Conservation (phyloP, 129 eudicot species). For the Saposhnikovia divaricata region DNA sequence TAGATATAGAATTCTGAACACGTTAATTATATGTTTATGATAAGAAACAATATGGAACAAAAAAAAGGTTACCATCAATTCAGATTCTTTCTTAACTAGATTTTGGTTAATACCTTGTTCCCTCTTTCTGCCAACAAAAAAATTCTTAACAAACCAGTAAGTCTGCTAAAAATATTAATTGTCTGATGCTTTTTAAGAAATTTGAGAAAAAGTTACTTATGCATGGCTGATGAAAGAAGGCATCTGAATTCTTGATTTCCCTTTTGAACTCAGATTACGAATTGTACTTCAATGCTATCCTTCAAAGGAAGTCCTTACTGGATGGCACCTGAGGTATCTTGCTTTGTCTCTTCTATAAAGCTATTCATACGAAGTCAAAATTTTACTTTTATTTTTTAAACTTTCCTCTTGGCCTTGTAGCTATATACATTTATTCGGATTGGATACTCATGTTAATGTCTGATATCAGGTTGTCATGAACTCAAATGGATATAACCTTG, state of each 20-base stretch:
- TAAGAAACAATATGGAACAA: neutral
- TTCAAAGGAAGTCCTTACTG: slow-evolving; percentile 98
- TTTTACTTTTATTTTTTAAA: neutral
- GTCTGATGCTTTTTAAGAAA: neutral
- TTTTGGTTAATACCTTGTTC: neutral
- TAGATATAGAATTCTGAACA: neutral
- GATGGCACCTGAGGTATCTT: slow-evolving; percentile 98
- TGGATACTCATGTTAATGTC: slow-evolving; percentile 1
- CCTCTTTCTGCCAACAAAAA: neutral
- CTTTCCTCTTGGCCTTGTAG: neutral
- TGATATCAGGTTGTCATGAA: slow-evolving; percentile 76
- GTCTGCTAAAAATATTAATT: neutral
- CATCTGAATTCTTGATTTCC: slow-evolving; percentile 11
- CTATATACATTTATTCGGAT: neutral
- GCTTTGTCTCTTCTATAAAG: neutral
- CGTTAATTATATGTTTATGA: neutral
- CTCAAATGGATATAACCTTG: slow-evolving; percentile 77
- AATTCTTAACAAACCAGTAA: neutral
- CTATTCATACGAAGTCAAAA: neutral
- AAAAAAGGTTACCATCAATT: neutral
- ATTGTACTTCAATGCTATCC: slow-evolving; percentile 72
- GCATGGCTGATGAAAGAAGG: neutral
- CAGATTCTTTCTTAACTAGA: neutral
- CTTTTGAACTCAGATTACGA: slow-evolving; percentile 43
- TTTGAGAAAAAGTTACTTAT: neutral